A percentile compares a stretch with the other conserved stretches of the same genome.
Conservation (phyloP, 2,329 filamentous ascomycete species). For the Cladosporium sp. region DNA sequence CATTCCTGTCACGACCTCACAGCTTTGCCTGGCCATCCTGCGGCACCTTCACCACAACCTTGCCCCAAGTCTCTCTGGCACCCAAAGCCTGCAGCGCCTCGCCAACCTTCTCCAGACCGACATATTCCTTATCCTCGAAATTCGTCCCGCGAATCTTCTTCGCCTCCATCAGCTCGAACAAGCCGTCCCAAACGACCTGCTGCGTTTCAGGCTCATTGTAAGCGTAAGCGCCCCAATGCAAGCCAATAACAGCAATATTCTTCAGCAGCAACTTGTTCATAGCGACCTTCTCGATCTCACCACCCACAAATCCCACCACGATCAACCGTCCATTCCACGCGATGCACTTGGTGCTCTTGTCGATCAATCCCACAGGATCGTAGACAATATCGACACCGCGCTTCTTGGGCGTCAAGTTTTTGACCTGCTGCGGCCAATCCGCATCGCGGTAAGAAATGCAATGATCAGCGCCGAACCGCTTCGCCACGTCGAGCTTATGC, state of each 20-base stretch:
- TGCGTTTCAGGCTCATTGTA: constrained; percentile 68
- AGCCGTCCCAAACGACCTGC: constrained; percentile 71
- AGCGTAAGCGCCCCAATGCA: constrained; percentile 88
- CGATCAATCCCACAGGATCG: constrained; percentile 88
- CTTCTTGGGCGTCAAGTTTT: constrained; percentile 69
- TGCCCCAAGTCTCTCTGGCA: constrained; percentile 84
- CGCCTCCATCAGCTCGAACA: constrained; percentile 70
- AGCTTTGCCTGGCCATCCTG: constrained; percentile 41
- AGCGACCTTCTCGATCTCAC: constrained; percentile 83
- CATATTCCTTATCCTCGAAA: constrained; percentile 76
- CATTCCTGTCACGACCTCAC: not conserved
- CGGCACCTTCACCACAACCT: constrained; percentile 85
- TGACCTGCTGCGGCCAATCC: constrained; percentile 64
- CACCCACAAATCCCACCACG: constrained; percentile 84
- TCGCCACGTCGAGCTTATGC: constrained; percentile 76
- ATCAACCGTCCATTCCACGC: constrained; percentile 89
- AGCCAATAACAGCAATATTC: constrained; percentile 83
- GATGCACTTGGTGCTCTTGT: constrained; percentile 82
- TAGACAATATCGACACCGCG: constrained; percentile 87
- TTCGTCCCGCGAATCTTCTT: constrained; percentile 80
- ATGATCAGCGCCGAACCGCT: constrained; percentile 79
- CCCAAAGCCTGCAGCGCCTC: constrained; percentile 74
- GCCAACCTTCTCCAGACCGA: constrained; percentile 74
- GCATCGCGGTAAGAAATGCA: constrained; percentile 69
- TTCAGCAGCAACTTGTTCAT: constrained; percentile 91